Evolutionary conservation across 148 eudicot species (phyloP).

Genomic region (Spergularia marina): DNA sequence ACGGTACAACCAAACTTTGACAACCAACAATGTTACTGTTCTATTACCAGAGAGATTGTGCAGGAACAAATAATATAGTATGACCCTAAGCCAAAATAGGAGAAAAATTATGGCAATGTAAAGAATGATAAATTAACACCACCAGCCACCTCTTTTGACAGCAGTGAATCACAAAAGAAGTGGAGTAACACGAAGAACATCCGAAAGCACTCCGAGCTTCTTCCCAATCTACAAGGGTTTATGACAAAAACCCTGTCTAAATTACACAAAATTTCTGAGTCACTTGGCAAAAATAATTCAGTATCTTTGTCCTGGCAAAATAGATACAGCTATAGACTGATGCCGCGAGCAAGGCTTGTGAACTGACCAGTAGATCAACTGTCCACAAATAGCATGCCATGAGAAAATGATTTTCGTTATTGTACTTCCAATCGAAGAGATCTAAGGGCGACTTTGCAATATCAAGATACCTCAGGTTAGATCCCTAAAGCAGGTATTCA

Average conservation of each 20-base stretch:
- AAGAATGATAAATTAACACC: constrained; percentile 27
- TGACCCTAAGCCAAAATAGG: neutral
- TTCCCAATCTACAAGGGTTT: constrained; percentile 27
- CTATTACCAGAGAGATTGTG: neutral
- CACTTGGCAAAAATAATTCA: constrained; percentile 23
- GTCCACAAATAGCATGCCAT: constrained; percentile 10
- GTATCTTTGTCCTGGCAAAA: constrained; percentile 5
- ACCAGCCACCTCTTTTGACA: constrained; percentile 21
- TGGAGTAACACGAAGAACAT: constrained; percentile 5
- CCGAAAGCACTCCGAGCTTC: constrained; percentile 23
- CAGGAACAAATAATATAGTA: neutral
- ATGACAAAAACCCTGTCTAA: constrained; percentile 22
- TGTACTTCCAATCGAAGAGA: constrained; percentile 7
- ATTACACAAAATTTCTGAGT: constrained; percentile 15
- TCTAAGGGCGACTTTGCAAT: constrained; percentile 7
- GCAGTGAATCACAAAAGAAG: neutral
- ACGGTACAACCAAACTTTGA: constrained; percentile 23
- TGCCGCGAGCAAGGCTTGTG: constrained; percentile 2
- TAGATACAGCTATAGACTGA: constrained; percentile 24
- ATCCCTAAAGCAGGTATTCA: constrained; percentile 3
- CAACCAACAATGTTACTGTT: constrained; percentile 14
- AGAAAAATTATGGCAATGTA: constrained; percentile 5
- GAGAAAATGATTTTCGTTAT: constrained; percentile 17
- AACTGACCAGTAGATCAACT: constrained; percentile 17
- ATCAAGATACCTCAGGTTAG: constrained; percentile 12